Percentiles rank a stretch among this genome's conserved stretches.
Evolutionary conservation across 306 rosid genomes (phyloP).

Genomic region (Lathyrus sativus): DNA sequence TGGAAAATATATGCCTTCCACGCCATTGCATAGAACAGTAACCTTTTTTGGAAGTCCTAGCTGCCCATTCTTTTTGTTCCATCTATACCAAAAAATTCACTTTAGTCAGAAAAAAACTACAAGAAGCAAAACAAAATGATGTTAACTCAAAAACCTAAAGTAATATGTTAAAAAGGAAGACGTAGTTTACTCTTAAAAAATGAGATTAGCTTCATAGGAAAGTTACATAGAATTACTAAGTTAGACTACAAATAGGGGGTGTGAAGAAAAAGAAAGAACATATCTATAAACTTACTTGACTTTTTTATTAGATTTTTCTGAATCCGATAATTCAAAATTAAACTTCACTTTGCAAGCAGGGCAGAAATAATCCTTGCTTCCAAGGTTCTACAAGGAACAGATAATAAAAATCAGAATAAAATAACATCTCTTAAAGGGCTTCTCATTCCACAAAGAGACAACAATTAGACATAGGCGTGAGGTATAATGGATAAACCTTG

Average conservation of each 20-base stretch:
- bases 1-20: conserved; percentile 93
- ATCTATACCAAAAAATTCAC: conserved; percentile 52
- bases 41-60: conserved; percentile 74
- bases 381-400: conserved; percentile 62
- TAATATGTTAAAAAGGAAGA: conserved; percentile 3
- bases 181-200: conserved; percentile 12
- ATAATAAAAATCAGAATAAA: conserved; percentile 43
- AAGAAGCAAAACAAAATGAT: conserved; percentile 7
- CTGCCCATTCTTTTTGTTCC: conserved; percentile 56
- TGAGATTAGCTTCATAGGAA: background rate
- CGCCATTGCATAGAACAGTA: conserved; percentile 88
- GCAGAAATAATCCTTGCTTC: conserved; percentile 89
- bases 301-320: conserved; percentile 67
- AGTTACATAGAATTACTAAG: conserved; percentile 10
- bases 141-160: conserved; percentile 1
- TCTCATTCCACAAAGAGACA: conserved; percentile 24
- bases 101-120: conserved; percentile 37
- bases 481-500: conserved; percentile 58
- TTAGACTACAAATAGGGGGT: conserved; percentile 1
- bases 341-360: conserved; percentile 93
- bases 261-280: background rate
- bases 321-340: conserved; percentile 88
- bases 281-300: conserved; percentile 56
- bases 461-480: conserved; percentile 20
- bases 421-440: conserved; percentile 31